Base-by-base conservation (phyloP, 2,329 filamentous ascomycete species). In the Chaetomium globosum region DNA sequence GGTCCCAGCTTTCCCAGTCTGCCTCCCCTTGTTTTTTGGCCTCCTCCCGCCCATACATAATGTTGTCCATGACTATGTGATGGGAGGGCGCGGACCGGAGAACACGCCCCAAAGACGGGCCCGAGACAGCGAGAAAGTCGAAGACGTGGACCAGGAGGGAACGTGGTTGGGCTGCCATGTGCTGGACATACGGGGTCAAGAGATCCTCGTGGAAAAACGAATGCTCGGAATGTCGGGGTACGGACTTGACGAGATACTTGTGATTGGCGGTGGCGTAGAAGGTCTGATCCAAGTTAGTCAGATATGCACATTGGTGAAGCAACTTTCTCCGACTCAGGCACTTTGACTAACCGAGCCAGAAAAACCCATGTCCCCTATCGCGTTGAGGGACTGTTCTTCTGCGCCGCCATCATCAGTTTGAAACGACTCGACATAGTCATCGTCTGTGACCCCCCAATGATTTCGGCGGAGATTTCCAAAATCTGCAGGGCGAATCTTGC, bases 21-120 rank as follows among this genome's bases (percentile, higher is more conserved):
- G 67, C 68, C 31, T 73, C 69, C 0, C 71, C 69, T 1, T 67
- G 57, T 57, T 54, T 79, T 74, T 63, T 78, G 73, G 54, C 76
- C 74, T 79, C 76, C 16, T 80, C 78, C 67, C 86, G 82, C 1
- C 89, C 89, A 67, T 84, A 85, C 28, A 91, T 78, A 2, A 91
- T 80, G 72, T 92, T 92, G 74, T 92, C 89, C 90, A 92, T 92
- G 71, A 92, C 81, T 66, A 92, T 89, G 72, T 92, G 89, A 69
- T 91, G 89, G 0, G 85, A 86, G 0, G 90, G 89, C 0, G 87
- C 85, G 1, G 83, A 76, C 4, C 87, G 83, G 0, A 91, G 69
- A 0, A 87, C 70, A 1, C 83, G 81, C 0, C 89, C 89, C 1
- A 92, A 72, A 0, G 87, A 86, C 0, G 76, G 70, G 10, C 82